These are phyloP conservation scores for Rhodotorula sp. DNA, from an alignment of 1,284 basidiomycete genomes.

Conservation along the genomic window DNA sequence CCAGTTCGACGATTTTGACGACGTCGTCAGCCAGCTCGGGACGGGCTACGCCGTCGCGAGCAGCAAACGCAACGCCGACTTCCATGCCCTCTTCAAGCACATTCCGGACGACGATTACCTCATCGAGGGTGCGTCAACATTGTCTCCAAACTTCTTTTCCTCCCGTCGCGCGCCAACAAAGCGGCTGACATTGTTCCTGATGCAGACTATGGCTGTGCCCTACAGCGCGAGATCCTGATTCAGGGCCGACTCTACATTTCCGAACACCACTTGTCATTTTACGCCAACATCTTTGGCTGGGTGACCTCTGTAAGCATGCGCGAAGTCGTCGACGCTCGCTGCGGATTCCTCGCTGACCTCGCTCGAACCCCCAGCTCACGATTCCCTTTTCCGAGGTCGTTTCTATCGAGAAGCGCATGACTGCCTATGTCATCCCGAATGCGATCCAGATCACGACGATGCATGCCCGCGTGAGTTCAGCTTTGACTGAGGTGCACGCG, in stretches of 20 bases:
- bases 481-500: neutral
- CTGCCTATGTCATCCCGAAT: conserved; percentile 97
- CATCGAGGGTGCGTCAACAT: conserved; percentile 66
- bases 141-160: neutral
- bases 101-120: conserved; percentile 95
- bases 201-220: conserved; percentile 91
- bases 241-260: conserved; percentile 96
- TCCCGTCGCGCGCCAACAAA: too few species aligned
- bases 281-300: conserved; percentile 99
- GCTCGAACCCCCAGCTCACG: conserved; percentile 62
- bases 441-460: conserved; percentile 87
- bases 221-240: conserved; percentile 93
- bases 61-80: conserved; percentile 90
- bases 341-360: neutral
- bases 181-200: neutral
- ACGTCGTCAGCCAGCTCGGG: conserved; percentile 37
- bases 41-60: conserved; percentile 84
- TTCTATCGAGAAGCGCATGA: conserved; percentile 94
- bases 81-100: conserved; percentile 82
- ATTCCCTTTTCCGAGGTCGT: conserved; percentile 89
- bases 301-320: conserved; percentile 73
- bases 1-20: conserved; percentile 37
- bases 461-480: conserved; percentile 54
- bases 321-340: too few species aligned
- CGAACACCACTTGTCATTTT: conserved; percentile 96